Percentiles rank a stretch among this genome's conserved stretches.
phyloP scores from a whole-genome alignment of 164 flowering plant species.

The Pachysandra terminalis region DNA sequence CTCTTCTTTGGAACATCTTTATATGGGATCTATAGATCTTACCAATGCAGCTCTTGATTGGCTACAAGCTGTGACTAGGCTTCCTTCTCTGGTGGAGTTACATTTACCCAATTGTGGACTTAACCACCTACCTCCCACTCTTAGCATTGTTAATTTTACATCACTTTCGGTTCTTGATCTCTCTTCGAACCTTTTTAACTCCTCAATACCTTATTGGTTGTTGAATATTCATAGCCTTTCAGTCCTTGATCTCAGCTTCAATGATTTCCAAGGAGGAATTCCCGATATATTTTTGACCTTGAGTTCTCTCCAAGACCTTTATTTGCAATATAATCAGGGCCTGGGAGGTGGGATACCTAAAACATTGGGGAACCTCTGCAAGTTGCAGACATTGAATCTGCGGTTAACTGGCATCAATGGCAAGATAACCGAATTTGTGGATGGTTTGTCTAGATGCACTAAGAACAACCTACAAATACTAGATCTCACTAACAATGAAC shows the following conservation, averaged over 20 bases:
- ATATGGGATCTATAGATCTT: background rate
- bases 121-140: background rate
- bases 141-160: background rate
- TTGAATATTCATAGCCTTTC: background rate
- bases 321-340: background rate
- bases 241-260: background rate
- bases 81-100: background rate
- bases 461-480: constrained; percentile 5
- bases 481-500: constrained; percentile 4
- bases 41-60: background rate
- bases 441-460: background rate
- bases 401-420: background rate
- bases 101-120: background rate
- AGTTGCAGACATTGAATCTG: background rate
- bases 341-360: too few species aligned
- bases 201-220: background rate
- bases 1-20: background rate
- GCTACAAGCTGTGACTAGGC: too few species aligned
- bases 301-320: too few species aligned
- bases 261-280: too few species aligned
- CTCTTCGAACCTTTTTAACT: background rate
- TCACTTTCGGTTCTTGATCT: background rate
- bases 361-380: background rate
- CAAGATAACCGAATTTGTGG: background rate
- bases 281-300: too few species aligned